Base-by-base conservation (phyloP, 2,329 filamentous ascomycete genomes). In the Fusarium sambucinum region DNA sequence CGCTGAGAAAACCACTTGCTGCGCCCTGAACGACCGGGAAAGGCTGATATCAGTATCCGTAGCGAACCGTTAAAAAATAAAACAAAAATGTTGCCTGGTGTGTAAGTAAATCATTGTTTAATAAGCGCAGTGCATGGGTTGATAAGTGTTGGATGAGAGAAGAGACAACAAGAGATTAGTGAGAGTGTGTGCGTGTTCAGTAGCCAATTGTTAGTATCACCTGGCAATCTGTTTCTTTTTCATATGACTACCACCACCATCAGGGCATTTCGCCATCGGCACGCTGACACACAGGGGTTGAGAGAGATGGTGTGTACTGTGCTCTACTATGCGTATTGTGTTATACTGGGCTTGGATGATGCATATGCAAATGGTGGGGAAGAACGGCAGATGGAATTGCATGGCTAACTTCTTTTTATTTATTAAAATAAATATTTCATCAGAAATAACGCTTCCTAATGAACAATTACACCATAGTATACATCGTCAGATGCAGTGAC, bases 211-310 rank as follows among this genome's bases (percentile, higher is more conserved):
- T 23, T 19, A 23, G 23, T 38, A 64, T 69, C 66, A 69, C 57
- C 66, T 69, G 47, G 61, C 29, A 29, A 52, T 69, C 56, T 55
- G 40, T 23, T 69, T 46, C 30, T 58, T 50, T 57, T 32, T 61
- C 66, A 69, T 69, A 62, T 69, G 58, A 69, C 69, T 55, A 54
- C 41, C 41, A 46, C 53, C 50, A 67, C 66, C 66, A 67, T 56
- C 61, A 67, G 53, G 61, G 41, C 54, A 69, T 69, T 66, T 63
- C 56, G 54, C 65, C 65, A 68, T 67, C 48, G 35, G 42, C 32
- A 33, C 55, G 46, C 52, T 69, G 56, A 55, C 52, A 51, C 40
- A 52, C 56, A 66, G 45, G 55, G 48, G 21, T 62, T 27, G n/a
- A 30, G 50, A 41, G 53, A 45, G 56, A 38, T 61, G 40, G 59